phyloP scores from a whole-genome alignment of 2,329 filamentous ascomycete species.

The Myriosclerotinia curreyana region DNA sequence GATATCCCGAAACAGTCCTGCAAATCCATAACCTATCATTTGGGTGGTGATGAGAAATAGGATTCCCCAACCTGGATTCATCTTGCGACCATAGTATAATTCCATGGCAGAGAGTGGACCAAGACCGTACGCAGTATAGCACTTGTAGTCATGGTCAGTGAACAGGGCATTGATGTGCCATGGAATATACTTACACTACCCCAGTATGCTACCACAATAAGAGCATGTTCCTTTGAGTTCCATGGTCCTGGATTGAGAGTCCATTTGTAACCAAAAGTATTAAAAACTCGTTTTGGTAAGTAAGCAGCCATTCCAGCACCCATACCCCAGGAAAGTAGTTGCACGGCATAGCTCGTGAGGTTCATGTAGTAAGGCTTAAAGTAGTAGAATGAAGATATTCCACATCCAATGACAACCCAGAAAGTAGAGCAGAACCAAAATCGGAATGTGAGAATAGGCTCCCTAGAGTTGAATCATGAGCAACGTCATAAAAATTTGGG shows the following conservation, averaged over 20 bases:
- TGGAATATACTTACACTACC: constrained; percentile 45
- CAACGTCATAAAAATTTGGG: not conserved
- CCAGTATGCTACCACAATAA: constrained; percentile 52
- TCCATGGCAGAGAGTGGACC: constrained; percentile 69
- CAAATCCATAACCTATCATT: constrained; percentile 61
- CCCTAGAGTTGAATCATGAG: constrained; percentile 23
- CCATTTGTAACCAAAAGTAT: constrained; percentile 37
- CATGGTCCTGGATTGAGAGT: constrained; percentile 62
- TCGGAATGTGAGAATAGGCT: constrained; percentile 40
- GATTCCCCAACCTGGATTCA: constrained; percentile 43
- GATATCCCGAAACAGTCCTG: constrained; percentile 57
- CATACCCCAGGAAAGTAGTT: constrained; percentile 40
- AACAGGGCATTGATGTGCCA: constrained; percentile 61
- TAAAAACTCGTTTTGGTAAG: constrained; percentile 33
- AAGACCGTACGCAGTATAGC: constrained; percentile 37
- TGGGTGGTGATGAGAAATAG: constrained; percentile 60
- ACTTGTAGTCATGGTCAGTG: constrained; percentile 49
- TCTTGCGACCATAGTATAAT: constrained; percentile 47
- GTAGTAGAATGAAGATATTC: constrained; percentile 39
- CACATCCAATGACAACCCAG: constrained; percentile 38
- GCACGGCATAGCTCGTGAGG: constrained; percentile 38
- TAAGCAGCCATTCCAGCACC: constrained; percentile 35
- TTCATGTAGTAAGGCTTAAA: constrained; percentile 38
- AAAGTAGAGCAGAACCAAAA: constrained; percentile 39
- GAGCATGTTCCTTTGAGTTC: constrained; percentile 65